These are phyloP conservation scores for Puccinia hordei DNA, from an alignment of 1,284 basidiomycete species.

Conservation along the genomic window DNA sequence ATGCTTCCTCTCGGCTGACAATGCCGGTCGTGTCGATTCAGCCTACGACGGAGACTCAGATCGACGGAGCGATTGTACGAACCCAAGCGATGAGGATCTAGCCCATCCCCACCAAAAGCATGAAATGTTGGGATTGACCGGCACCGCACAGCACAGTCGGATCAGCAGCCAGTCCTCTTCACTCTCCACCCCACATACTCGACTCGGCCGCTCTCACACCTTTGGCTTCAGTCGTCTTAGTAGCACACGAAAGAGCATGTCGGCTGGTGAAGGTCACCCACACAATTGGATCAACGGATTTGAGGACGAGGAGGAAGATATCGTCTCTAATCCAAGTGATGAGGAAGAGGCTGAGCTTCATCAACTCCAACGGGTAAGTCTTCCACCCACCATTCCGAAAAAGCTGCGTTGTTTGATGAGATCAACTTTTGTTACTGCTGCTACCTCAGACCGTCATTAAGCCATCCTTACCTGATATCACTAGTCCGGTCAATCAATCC, in stretches of 20 bases:
- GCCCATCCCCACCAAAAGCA: background rate
- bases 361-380: conserved; percentile 18
- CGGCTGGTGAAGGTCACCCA: conserved; percentile 23
- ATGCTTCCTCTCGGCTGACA: conserved; percentile 1
- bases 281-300: conserved; percentile 49
- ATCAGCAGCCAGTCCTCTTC: conserved; percentile 11
- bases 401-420: background rate
- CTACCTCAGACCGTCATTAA: conserved; percentile 15
- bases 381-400: background rate
- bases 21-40: background rate
- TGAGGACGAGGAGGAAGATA: conserved; percentile 45
- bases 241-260: conserved; percentile 11
- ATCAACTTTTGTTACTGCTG: background rate
- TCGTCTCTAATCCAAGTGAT: conserved; percentile 47
- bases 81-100: conserved; percentile 46
- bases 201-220: conserved; percentile 35
- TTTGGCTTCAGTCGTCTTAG: conserved; percentile 32
- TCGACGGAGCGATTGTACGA: conserved; percentile 40
- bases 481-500: conserved; percentile 4
- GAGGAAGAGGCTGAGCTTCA: conserved; percentile 38
- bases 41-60: conserved; percentile 22
- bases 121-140: background rate
- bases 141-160: background rate
- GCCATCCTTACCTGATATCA: background rate
- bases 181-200: conserved; percentile 9